Evolutionary conservation across 108 stramenopile genomes (phyloP), one percentile per base, ranked within the genome.

Genomic region (Cyclotella choctawhatcheeana): DNA sequence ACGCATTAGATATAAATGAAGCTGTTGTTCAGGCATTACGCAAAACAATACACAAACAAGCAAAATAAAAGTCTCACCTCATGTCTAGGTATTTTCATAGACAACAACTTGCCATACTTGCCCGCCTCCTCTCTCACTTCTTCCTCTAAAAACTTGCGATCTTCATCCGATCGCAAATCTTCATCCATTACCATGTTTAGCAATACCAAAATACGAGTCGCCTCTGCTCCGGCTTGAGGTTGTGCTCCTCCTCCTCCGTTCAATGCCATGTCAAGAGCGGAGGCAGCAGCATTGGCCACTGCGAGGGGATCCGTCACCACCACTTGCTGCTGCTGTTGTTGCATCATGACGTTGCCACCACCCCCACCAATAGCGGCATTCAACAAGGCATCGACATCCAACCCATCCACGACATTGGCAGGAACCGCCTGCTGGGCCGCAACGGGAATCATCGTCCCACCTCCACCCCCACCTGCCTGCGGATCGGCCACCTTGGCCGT

Each of bases 171-270:
- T 12, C 69, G 71, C 53, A 99, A 78, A 76, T 99, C 98, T 62
- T 96, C 97, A 45, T 97, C 85, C 22, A 85, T 85, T 0, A 99
- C 96, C 99, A 99, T 99, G 82, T 99, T 99, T 47, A 84, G 82
- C 61, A 99, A 81, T 10, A 97, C 94, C 40, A 99, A 81, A 51
- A 98, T 85, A 12, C 94, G 80, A 21, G 91, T 62, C 0, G 51
- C n/a, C 5, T 44, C 40, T 5, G 40, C 17, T 2, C 2, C n/a
- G n/a, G 56, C 34, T 44, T 47, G 64, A 24, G 55, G n/a, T 26
- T 13, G 14, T 12, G 69, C 16, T 60, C 59, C 20, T 34, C 33
- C 0, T 44, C 62, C 71, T 14, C 64, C 59, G 32, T 79, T 86
- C 62, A 85, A 82, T 12, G 90, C 86, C 21, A 82, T 74, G 63